phyloP scores from a whole-genome alignment of 139 green algal genomes.

The Chlorella sp. region DNA sequence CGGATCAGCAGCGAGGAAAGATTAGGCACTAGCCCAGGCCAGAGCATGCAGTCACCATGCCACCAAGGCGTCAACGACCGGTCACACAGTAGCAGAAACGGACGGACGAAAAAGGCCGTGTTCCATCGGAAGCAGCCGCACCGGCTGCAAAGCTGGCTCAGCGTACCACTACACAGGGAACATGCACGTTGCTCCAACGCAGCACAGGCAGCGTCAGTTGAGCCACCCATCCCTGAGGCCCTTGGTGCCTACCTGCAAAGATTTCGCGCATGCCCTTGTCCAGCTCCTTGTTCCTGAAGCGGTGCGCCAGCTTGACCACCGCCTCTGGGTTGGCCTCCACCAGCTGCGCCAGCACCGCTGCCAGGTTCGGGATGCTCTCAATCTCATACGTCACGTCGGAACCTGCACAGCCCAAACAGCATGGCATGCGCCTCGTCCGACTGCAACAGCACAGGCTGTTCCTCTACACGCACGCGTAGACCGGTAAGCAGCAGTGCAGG shows the following conservation, averaged over 20 bases:
- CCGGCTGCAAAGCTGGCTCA: not conserved
- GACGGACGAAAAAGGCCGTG: not conserved
- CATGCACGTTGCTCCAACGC: not conserved
- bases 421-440: too few species aligned
- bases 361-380: constrained; percentile 62
- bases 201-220: constrained; percentile 3
- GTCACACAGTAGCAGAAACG: not conserved
- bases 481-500: too few species aligned
- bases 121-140: not conserved
- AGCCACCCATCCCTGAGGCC: too few species aligned
- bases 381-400: constrained; percentile 1
- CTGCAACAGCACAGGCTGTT: too few species aligned
- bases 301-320: constrained; percentile 18
- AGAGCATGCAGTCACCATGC: too few species aligned
- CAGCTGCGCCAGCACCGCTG: constrained; percentile 14
- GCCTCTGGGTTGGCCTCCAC: constrained; percentile 7
- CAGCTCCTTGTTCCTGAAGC: constrained; percentile 15
- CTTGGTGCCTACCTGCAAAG: constrained; percentile 23
- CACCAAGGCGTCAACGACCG: not conserved
- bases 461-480: too few species aligned
- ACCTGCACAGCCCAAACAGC: not conserved
- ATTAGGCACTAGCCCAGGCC: too few species aligned
- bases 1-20: too few species aligned
- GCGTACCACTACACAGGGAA: not conserved
- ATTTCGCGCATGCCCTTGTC: constrained; percentile 23